Base-by-base conservation (phyloP, 495 filamentous ascomycete genomes). In the Hypoxylon lenormandii region DNA sequence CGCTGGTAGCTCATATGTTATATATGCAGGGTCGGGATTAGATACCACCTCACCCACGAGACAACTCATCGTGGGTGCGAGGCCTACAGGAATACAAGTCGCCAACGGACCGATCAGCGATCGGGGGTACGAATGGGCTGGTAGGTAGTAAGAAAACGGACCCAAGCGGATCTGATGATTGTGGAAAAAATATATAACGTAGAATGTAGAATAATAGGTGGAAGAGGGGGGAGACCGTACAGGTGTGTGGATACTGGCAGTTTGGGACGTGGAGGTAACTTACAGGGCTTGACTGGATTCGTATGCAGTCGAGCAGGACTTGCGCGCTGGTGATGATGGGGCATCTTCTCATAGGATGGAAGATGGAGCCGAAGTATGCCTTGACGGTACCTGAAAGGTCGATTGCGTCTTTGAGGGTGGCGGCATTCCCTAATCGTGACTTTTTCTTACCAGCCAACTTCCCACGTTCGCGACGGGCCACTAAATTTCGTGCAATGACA, bases 291-390 rank as follows among this genome's bases (percentile, higher is more conserved):
- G 28, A 50, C 47, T 69, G 47, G 65, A 61, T 55, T 55, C 52
- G 56, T 61, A 72, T 76, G 62, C 72, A 76, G 69, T 67, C 66
- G 33, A 72, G 64, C 57, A 64, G 43, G 64, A 63, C 59, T 72
- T 69, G 64, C 69, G 60, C 69, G 49, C 58, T 42, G 50, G 53
- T 70, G 69, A 66, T 72, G 72, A 76, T 75, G 72, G 72, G 66
- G 53, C 60, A 72, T 60, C 47, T 45, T 70, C 70, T 68, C 61
- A 75, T 73, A 76, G 72, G 64, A 54, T 65, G 65, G 64, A 55
- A 60, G 47, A 58, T 47, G 46, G 60, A 72, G 61, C 60, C 72
- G 69, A 47, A 65, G 72, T 52, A 53, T 64, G 66, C 67, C 61
- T 64, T 51, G 70, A 73, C 48, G 53, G 71, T 52, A 63, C 45